Evolutionary conservation across 2,329 filamentous ascomycete species (phyloP), one percentile per base, ranked within the genome.

Genomic region (Colletotrichum spaethianum): DNA sequence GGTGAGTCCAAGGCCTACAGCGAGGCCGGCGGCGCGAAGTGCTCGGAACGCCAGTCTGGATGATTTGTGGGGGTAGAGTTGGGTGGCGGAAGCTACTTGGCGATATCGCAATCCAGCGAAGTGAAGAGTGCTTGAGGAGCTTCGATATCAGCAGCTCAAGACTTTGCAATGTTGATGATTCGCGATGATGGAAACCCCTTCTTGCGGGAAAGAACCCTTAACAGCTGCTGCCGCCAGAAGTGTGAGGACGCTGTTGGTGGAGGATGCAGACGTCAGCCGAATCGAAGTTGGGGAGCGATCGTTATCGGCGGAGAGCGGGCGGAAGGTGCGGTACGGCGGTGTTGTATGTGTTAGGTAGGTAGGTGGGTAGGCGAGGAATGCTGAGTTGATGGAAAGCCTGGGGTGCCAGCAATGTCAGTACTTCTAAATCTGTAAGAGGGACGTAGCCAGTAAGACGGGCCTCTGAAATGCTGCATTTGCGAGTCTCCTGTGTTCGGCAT

Each of bases 1-100:
- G 78, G 88, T 86, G 72, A 90, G 81, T 80, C 89, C 89, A 74
- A 91, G 85, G 83, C 89, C 88, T 75, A 89, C 82, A 81, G 86
- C 85, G 78, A 91, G 84, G 82, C 88, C 87, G 75, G 84, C 83
- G 71, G 86, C 82, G 79, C 88, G 85, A 73, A 90, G 77, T 60
- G 86, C 86, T 81, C 88, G 85, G 79, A 85, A 89, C 82, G 88
- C 88, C 88, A 90, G 83, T 73, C 63, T 89, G 85, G 79, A 76
- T 71, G 78, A 73, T 77, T 61, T 65, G 26, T 20, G 14, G 28
- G 56, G 42, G 57, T 28, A 1, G 18, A 31, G 42, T 63, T 52
- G n/a, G 61, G 52, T 55, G 53, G n/a, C 16, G 20, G 16, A 44
- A 46, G 65, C 31, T 42, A 23, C 9, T 63, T 7, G 26, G 52